A percentile compares a stretch with the other conserved stretches of the same genome.
Conservation (phyloP, 176 grass and related monocot species). For the Lolium multiflorum region DNA sequence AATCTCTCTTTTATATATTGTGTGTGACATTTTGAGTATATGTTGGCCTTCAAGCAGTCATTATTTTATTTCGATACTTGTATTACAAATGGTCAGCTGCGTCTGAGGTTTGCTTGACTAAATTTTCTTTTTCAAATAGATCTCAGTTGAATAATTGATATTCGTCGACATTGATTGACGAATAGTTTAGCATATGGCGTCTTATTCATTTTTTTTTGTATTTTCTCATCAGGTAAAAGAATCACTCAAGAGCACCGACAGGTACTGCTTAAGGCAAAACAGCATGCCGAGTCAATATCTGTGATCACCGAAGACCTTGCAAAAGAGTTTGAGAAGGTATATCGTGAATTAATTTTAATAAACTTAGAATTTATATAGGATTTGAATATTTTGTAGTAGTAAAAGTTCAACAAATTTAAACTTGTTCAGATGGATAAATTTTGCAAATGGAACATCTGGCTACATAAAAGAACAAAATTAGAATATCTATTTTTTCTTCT, state of each 20-base stretch:
- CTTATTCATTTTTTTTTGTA: conserved; percentile 13
- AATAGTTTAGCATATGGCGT: neutral
- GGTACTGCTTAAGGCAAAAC: conserved; percentile 59
- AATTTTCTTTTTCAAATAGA: neutral
- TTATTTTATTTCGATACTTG: conserved; percentile 16
- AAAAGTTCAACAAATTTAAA: neutral
- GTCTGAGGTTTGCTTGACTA: neutral
- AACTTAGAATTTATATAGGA: neutral
- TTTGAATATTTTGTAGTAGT: neutral
- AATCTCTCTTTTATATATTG: neutral
- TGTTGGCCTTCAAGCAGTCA: neutral
- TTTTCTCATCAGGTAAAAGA: conserved; percentile 60
- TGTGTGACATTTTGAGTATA: neutral
- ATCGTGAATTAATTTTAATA: conserved; percentile 23
- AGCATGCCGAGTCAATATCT: conserved; percentile 76
- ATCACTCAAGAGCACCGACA: conserved; percentile 62
- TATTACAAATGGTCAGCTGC: conserved; percentile 7
- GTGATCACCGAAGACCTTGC: conserved; percentile 67
- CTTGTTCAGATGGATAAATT: neutral
- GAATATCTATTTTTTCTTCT: conserved; percentile 2
- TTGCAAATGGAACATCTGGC: neutral
- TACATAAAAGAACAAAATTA: neutral
- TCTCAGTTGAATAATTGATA: conserved; percentile 16
- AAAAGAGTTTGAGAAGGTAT: conserved; percentile 67
- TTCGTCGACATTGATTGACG: neutral